Evolutionary conservation across 78 protist species (phyloP).

Genomic region (Cavenderia fasciculata): DNA sequence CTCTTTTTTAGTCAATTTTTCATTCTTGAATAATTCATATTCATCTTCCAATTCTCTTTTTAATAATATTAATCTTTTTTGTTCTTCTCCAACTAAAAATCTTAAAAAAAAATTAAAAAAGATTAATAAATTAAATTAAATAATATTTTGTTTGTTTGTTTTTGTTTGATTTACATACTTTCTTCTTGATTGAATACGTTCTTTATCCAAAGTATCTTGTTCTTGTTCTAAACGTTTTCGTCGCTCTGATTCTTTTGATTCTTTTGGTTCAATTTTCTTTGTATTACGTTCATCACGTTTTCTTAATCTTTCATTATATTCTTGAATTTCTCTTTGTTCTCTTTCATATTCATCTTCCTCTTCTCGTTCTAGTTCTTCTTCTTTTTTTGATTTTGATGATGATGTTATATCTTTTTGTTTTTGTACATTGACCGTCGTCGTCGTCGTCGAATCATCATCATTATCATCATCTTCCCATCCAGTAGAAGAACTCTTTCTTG

Average conservation of each 20-base stretch:
- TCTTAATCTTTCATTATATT: constrained; percentile 65
- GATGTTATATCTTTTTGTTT: not conserved
- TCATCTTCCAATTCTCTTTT: constrained; percentile 74
- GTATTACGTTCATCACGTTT: constrained; percentile 62
- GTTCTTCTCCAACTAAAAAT: constrained; percentile 67
- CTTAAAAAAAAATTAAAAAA: not conserved
- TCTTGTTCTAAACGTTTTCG: constrained; percentile 7
- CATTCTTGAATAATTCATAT: constrained; percentile 79
- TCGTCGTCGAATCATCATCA: not conserved
- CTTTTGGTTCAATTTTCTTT: constrained; percentile 44
- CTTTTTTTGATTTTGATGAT: not conserved
- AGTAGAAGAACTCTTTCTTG: not conserved
- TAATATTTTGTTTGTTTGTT: not conserved
- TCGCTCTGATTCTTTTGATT: constrained; percentile 7
- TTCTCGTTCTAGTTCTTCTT: not conserved
- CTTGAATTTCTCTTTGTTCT: constrained; percentile 73
- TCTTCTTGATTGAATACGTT: constrained; percentile 74
- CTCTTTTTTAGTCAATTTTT: constrained; percentile 82
- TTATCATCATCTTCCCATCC: constrained; percentile 2
- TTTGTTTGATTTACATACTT: not conserved
- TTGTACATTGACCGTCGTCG: not conserved
- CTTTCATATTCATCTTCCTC: constrained; percentile 72
- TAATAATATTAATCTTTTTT: constrained; percentile 49
- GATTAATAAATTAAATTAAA: constrained; percentile 1
- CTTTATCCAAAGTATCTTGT: constrained; percentile 17